These are phyloP conservation scores for Stephania yunnanensis DNA, from an alignment of 164 flowering plant genomes.

Conservation along the genomic window DNA sequence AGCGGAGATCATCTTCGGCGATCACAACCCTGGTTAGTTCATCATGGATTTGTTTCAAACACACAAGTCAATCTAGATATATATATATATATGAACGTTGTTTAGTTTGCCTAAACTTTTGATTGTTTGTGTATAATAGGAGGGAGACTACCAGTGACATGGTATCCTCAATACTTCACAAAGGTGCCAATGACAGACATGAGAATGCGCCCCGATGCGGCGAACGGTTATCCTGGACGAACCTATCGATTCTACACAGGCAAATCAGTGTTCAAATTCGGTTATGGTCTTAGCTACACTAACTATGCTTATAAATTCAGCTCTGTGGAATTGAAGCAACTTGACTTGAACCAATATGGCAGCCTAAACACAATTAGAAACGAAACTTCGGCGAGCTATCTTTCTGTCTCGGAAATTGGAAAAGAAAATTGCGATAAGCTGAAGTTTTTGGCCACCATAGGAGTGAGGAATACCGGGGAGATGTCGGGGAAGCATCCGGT, in stretches of 20 bases:
- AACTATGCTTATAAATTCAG: conserved; percentile 44
- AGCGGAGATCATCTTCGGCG: conserved; percentile 75
- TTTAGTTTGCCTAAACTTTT: background rate
- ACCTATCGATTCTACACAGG: conserved; percentile 84
- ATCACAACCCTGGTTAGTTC: conserved; percentile 73
- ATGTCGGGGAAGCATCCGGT: conserved; percentile 75
- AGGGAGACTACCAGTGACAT: conserved; percentile 79
- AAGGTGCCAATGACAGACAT: conserved; percentile 84
- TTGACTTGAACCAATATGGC: conserved; percentile 37
- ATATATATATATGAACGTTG: background rate
- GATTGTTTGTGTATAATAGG: conserved; percentile 43
- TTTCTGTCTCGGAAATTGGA: conserved; percentile 41
- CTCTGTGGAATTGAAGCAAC: conserved; percentile 24
- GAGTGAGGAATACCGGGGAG: conserved; percentile 56
- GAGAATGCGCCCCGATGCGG: conserved; percentile 68
- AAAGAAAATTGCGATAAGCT: conserved; percentile 35
- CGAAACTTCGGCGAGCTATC: conserved; percentile 16
- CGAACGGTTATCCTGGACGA: conserved; percentile 69
- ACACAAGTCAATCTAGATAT: too few species aligned
- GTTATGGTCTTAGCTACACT: conserved; percentile 84
- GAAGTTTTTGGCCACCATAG: conserved; percentile 36
- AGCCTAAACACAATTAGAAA: conserved; percentile 2
- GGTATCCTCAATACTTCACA: conserved; percentile 71
- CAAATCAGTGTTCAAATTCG: conserved; percentile 50
- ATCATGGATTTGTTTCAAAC: too few species aligned